These are phyloP conservation scores for Didymellaceae sp. DNA, from an alignment of 2,329 filamentous ascomycete genomes.

Conservation along the genomic window DNA sequence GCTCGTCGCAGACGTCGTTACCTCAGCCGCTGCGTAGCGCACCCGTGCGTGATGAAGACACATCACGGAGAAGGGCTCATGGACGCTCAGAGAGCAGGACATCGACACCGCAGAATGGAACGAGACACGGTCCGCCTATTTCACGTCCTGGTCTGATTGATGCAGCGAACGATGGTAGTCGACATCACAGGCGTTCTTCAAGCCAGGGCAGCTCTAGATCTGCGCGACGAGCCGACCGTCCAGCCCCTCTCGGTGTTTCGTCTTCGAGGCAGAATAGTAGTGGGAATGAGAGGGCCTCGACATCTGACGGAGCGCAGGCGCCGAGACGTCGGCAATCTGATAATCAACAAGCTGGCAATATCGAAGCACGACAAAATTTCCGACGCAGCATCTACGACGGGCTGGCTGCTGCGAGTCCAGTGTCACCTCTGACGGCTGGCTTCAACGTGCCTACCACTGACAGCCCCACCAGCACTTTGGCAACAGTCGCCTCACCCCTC, in stretches of 20 bases:
- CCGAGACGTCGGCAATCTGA: slow-evolving; percentile 49
- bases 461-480: slow-evolving; percentile 38
- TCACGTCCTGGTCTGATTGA: slow-evolving; percentile 56
- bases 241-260: slow-evolving; percentile 30
- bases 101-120: slow-evolving; percentile 39
- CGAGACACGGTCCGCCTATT: slow-evolving; percentile 53
- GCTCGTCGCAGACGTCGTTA: slow-evolving; percentile 31
- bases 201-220: slow-evolving; percentile 54
- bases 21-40: slow-evolving; percentile 38
- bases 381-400: slow-evolving; percentile 36
- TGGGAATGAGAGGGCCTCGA: slow-evolving; percentile 55
- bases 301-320: slow-evolving; percentile 28
- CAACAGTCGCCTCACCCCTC: slow-evolving; percentile 31
- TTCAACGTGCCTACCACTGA: slow-evolving; percentile 36
- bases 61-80: slow-evolving; percentile 40
- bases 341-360: slow-evolving; percentile 53
- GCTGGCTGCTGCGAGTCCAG: slow-evolving; percentile 34
- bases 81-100: slow-evolving; percentile 45
- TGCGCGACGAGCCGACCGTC: slow-evolving; percentile 41
- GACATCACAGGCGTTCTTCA: slow-evolving; percentile 54
- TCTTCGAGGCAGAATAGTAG: slow-evolving; percentile 58
- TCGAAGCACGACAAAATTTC: slow-evolving; percentile 48
- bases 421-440: slow-evolving; percentile 35
- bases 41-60: slow-evolving; percentile 38
- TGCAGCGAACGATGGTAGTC: slow-evolving; percentile 44